A percentile compares a stretch with the other conserved stretches of the same genome.
Evolutionary conservation across 2,329 filamentous ascomycete species (phyloP).

Genomic region (Tolypocladium nubicola): DNA sequence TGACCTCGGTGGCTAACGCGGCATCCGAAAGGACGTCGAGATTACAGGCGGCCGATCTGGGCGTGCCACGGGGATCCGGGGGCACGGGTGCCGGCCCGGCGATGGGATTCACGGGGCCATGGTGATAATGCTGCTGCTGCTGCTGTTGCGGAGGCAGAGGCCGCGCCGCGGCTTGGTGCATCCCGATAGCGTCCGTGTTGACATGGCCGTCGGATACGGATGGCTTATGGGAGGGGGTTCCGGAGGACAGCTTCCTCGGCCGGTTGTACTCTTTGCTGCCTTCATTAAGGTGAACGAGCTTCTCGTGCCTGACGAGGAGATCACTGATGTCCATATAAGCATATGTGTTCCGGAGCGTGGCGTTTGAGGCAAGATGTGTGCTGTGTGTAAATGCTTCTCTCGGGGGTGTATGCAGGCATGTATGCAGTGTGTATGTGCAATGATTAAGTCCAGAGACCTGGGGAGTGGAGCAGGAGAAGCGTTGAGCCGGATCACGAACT

Average conservation of each 20-base stretch:
- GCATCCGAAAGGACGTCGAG: slow-evolving; percentile 49
- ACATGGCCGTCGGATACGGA: slow-evolving; percentile 37
- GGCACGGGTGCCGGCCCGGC: slow-evolving; percentile 26
- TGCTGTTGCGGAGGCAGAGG: slow-evolving; percentile 9
- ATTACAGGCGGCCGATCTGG: slow-evolving; percentile 41
- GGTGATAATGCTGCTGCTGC: slow-evolving; percentile 22
- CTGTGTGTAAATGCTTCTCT: neutral
- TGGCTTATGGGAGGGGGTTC: slow-evolving; percentile 29
- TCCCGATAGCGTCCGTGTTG: slow-evolving; percentile 33
- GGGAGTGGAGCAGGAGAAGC: neutral
- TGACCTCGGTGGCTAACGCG: slow-evolving; percentile 46
- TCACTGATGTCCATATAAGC: slow-evolving; percentile 55
- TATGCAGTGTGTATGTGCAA: neutral
- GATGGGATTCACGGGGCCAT: slow-evolving; percentile 24
- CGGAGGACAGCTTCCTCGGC: slow-evolving; percentile 41
- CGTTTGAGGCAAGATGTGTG: neutral
- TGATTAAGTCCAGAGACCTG: neutral
- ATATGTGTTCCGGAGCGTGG: neutral
- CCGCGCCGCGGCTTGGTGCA: slow-evolving; percentile 19
- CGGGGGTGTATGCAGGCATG: neutral
- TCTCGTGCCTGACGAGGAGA: slow-evolving; percentile 52
- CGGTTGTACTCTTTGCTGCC: slow-evolving; percentile 42
- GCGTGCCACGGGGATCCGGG: slow-evolving; percentile 35
- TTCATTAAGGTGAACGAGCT: slow-evolving; percentile 53
- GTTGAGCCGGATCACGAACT: neutral